A percentile compares a stretch with the other conserved stretches of the same genome.
Evolutionary conservation across 371 early-diverging fungal species (phyloP).

Genomic region (Choanephora cucurbitarum): DNA sequence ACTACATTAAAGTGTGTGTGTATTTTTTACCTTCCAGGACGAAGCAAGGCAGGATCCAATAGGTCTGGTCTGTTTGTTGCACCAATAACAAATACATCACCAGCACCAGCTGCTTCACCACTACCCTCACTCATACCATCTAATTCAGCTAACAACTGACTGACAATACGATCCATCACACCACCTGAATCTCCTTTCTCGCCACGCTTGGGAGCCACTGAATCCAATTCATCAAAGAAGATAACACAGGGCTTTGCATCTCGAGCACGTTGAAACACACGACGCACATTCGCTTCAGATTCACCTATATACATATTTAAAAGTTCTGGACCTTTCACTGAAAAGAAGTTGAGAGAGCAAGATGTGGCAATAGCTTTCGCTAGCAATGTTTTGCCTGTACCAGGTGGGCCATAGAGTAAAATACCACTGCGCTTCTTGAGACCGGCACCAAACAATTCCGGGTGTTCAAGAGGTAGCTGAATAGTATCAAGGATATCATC

Average conservation of each 20-base stretch:
- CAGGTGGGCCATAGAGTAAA: conserved; percentile 97
- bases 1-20: background rate
- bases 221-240: conserved; percentile 99
- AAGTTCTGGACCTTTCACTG: conserved; percentile 99
- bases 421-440: conserved; percentile 96
- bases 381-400: conserved; percentile 98
- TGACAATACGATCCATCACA: conserved; percentile 98
- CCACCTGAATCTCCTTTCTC: conserved; percentile 97
- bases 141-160: conserved; percentile 93
- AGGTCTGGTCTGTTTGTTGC: conserved; percentile 99
- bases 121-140: conserved; percentile 83
- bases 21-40: conserved; percentile 47
- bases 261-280: conserved; percentile 97
- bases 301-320: conserved; percentile 93
- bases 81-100: conserved; percentile 99
- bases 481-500: conserved; percentile 98
- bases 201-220: conserved; percentile 96
- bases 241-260: conserved; percentile 99
- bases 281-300: conserved; percentile 95
- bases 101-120: conserved; percentile 50
- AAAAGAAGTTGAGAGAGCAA: conserved; percentile 96
- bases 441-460: conserved; percentile 96
- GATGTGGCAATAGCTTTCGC: conserved; percentile 99
- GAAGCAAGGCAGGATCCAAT: conserved; percentile 89
- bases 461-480: conserved; percentile 96